Evolutionary conservation across 306 rosid species (phyloP).

Genomic region (Cicer chorassanicum): DNA sequence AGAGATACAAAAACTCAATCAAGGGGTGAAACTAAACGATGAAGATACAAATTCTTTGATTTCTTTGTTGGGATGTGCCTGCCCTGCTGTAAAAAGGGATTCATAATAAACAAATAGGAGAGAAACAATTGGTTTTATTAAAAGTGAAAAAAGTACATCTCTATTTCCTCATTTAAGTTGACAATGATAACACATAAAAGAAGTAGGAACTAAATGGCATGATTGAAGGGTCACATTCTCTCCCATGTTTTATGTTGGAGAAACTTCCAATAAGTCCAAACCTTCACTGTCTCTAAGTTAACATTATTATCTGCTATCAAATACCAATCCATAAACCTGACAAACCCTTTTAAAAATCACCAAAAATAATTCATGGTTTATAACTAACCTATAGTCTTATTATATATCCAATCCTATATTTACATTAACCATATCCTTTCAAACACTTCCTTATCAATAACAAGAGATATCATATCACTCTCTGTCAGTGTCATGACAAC

Average conservation of each 20-base stretch:
- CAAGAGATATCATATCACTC: constrained; percentile 32
- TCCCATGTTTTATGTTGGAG: constrained; percentile 94
- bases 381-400: constrained; percentile 41
- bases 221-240: constrained; percentile 67
- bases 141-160: constrained; percentile 1
- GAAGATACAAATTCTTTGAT: constrained; percentile 1
- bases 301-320: constrained; percentile 61
- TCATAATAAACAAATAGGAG: constrained; percentile 32
- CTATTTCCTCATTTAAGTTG: constrained; percentile 54
- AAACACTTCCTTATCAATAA: constrained; percentile 45
- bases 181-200: constrained; percentile 35
- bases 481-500: constrained; percentile 38
- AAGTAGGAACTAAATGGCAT: constrained; percentile 23
- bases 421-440: constrained; percentile 50
- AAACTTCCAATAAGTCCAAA: constrained; percentile 77
- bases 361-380: constrained; percentile 48
- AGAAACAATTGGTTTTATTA: constrained; percentile 6
- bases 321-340: constrained; percentile 58
- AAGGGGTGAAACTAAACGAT: neutral
- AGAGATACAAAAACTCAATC: no score
- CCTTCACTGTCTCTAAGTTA: constrained; percentile 53
- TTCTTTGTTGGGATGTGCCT: constrained; percentile 39
- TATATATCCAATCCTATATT: constrained; percentile 40
- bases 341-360: constrained; percentile 47
- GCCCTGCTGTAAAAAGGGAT: neutral